phyloP scores from a whole-genome alignment of 2,329 filamentous ascomycete species.

The Botrytis fabae region DNA sequence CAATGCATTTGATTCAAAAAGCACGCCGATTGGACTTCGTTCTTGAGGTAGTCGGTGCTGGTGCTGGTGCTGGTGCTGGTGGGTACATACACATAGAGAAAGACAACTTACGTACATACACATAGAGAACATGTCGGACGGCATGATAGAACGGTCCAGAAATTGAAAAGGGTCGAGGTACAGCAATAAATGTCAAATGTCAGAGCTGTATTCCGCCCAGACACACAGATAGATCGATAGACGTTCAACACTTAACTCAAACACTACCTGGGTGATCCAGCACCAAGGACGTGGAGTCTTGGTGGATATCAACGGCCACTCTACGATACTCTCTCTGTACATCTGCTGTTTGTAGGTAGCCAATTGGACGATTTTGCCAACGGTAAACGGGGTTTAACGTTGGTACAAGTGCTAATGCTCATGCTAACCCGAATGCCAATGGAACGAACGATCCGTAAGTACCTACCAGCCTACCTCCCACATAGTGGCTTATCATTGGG shows the following conservation, averaged over 20 bases:
- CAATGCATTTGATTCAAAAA: not conserved
- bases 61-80: no score
- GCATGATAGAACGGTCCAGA: not conserved
- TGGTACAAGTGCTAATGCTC: not conserved
- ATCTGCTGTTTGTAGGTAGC: not conserved
- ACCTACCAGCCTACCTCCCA: not conserved
- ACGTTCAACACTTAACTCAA: not conserved
- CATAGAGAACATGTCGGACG: not conserved
- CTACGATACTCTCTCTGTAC: no score
- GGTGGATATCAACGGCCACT: not conserved
- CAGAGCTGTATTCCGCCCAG: not conserved
- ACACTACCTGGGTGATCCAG: not conserved
- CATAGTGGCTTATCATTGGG: not conserved
- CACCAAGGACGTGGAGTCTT: conserved; percentile 8
- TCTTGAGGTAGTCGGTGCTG: not conserved
- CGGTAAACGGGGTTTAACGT: not conserved
- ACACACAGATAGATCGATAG: not conserved
- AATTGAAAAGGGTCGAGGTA: not conserved
- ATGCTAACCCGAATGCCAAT: not conserved
- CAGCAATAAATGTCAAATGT: not conserved
- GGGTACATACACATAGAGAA: not conserved
- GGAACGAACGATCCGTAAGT: not conserved
- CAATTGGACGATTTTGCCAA: not conserved
- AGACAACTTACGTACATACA: no score
- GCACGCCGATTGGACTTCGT: not conserved